Evolutionary conservation across 495 filamentous ascomycete species (phyloP).

Genomic region (Penicillium samsonianum): DNA sequence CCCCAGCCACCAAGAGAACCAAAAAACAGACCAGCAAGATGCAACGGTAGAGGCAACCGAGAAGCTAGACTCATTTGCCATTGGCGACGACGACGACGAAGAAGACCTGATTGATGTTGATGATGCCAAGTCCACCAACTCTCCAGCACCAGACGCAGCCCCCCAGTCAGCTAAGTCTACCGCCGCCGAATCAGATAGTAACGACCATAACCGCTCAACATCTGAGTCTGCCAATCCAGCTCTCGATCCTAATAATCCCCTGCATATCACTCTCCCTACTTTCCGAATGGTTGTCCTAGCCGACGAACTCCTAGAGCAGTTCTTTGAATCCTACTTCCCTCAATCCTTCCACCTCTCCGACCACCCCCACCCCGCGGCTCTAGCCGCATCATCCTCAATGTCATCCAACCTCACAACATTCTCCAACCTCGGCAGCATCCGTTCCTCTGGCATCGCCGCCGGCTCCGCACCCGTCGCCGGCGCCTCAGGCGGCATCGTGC

Average conservation of each 20-base stretch:
- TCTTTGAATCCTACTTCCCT: slow-evolving; percentile 83
- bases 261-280: slow-evolving; percentile 95
- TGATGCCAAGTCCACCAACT: slow-evolving; percentile 31
- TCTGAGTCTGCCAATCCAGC: slow-evolving; percentile 73
- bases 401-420: slow-evolving; percentile 80
- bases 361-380: slow-evolving; percentile 39
- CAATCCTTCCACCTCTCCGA: slow-evolving; percentile 69
- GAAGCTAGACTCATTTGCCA: slow-evolving; percentile 64
- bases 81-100: slow-evolving; percentile 79
- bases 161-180: slow-evolving; percentile 8
- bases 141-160: slow-evolving; percentile 20
- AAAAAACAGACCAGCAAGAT: slow-evolving; percentile 33
- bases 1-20: slow-evolving; percentile 73
- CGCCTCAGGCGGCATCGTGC: slow-evolving; percentile 54
- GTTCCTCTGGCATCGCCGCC: slow-evolving; percentile 40
- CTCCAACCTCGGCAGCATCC: slow-evolving; percentile 62
- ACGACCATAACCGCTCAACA: slow-evolving; percentile 23
- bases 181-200: slow-evolving; percentile 2
- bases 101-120: slow-evolving; percentile 69
- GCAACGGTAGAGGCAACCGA: slow-evolving; percentile 37
- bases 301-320: slow-evolving; percentile 91
- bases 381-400: slow-evolving; percentile 60
- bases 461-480: slow-evolving; percentile 45
- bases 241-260: slow-evolving; percentile 85
- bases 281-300: slow-evolving; percentile 98